These are phyloP conservation scores for Aristolochia fimbriata DNA, from an alignment of 164 flowering plant genomes.

Conservation along the genomic window DNA sequence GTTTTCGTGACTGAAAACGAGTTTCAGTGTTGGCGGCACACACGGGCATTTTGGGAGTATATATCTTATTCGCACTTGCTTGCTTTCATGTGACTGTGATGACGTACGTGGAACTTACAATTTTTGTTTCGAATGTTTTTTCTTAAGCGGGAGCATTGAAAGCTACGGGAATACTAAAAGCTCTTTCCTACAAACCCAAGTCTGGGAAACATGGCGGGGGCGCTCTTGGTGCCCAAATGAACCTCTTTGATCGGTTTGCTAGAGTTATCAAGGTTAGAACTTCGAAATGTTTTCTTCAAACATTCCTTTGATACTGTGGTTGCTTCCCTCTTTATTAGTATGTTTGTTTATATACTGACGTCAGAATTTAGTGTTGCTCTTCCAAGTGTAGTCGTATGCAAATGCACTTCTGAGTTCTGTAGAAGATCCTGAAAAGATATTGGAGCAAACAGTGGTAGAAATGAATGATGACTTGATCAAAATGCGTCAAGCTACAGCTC, in stretches of 20 bases:
- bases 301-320: neutral
- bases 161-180: constrained; percentile 22
- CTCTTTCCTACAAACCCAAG: constrained; percentile 20
- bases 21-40: no score
- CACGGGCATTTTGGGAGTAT: no score
- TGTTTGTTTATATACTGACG: neutral
- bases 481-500: constrained; percentile 99
- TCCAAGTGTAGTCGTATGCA: constrained; percentile 70
- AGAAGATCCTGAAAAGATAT: constrained; percentile 95
- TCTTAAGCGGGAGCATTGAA: constrained; percentile 24
- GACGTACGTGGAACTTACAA: no score
- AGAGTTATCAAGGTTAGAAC: constrained; percentile 72
- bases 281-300: neutral
- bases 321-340: neutral
- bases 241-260: constrained; percentile 86
- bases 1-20: no score
- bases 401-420: constrained; percentile 75
- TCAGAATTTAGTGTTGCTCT: constrained; percentile 6
- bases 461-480: constrained; percentile 95
- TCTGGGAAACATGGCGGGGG: constrained; percentile 40
- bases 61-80: no score
- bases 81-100: no score
- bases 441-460: constrained; percentile 87
- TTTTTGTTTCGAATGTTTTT: neutral
- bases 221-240: constrained; percentile 55